Percentiles rank a stretch among this genome's conserved stretches.
Conservation (phyloP, 2,329 filamentous ascomycete species). For the Colletotrichum lindemuthianum region DNA sequence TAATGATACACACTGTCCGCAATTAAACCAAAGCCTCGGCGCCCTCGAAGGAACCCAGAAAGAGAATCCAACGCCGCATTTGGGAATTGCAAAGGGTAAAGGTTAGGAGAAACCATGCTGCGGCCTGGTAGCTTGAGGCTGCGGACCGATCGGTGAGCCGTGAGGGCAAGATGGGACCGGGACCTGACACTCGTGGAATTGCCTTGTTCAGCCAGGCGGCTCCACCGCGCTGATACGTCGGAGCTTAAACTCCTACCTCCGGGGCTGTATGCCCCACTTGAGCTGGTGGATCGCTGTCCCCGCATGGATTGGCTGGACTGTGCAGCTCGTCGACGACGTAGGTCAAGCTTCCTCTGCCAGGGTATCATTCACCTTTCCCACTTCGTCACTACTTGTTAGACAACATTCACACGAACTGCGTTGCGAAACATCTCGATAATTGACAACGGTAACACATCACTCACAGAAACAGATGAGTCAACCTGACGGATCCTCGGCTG, state of each 20-base stretch:
- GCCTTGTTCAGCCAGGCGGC: slow-evolving; percentile 10
- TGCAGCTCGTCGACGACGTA: slow-evolving; percentile 20
- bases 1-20: not conserved
- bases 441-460: not conserved
- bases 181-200: slow-evolving; percentile 1
- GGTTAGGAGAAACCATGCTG: not conserved
- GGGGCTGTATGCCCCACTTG: slow-evolving; percentile 1
- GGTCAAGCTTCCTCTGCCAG: slow-evolving; percentile 26
- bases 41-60: too few relatives aligned
- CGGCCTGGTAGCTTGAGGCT: not conserved
- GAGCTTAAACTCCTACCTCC: slow-evolving; percentile 21
- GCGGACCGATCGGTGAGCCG: slow-evolving; percentile 2
- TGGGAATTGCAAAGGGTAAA: not conserved
- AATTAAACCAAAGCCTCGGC: too few relatives aligned
- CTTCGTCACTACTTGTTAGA: not conserved
- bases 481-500: not conserved
- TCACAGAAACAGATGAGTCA: slow-evolving; percentile 6
- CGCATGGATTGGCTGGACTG: slow-evolving; percentile 17
- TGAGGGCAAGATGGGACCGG: slow-evolving; percentile 8
- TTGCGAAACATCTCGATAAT: not conserved
- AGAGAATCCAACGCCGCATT: not conserved
- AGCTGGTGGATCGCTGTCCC: not conserved
- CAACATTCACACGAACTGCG: not conserved
- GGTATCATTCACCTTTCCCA: not conserved
- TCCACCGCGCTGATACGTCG: slow-evolving; percentile 28